These are phyloP conservation scores for Thyridium curvatum DNA, from an alignment of 2,329 filamentous ascomycete species.

Conservation along the genomic window DNA sequence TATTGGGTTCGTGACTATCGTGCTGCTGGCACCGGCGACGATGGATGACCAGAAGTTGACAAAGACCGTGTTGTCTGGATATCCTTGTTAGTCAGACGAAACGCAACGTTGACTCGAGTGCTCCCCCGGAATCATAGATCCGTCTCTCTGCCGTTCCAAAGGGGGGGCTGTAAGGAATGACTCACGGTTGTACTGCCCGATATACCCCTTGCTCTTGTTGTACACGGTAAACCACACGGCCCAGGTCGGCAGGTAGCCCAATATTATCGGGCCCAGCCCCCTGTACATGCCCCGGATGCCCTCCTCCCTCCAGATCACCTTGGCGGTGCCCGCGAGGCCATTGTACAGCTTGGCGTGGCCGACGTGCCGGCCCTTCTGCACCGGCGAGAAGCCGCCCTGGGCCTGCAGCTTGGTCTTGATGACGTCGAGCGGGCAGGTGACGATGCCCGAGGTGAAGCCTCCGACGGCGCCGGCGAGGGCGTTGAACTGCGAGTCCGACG, in stretches of 20 bases:
- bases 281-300: conserved; percentile 87
- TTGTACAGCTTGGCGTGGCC: conserved; percentile 63
- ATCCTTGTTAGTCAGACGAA: no score
- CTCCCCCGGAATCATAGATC: no score
- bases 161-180: conserved; percentile 3
- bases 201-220: conserved; percentile 74
- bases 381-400: conserved; percentile 71
- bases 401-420: conserved; percentile 98
- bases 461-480: conserved; percentile 82
- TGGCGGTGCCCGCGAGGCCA: conserved; percentile 80
- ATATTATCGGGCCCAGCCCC: conserved; percentile 85
- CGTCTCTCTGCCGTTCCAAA: no score
- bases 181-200: conserved; percentile 61
- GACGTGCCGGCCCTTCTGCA: conserved; percentile 40
- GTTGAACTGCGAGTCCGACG: conserved; percentile 64
- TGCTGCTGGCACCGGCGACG: conserved; percentile 85
- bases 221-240: conserved; percentile 97
- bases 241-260: conserved; percentile 97
- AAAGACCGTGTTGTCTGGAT: conserved; percentile 68
- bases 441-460: conserved; percentile 86
- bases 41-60: conserved; percentile 87
- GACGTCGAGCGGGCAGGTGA: conserved; percentile 95
- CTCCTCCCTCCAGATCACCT: conserved; percentile 80
- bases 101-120: no score
- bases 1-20: conserved; percentile 91